Evolutionary conservation across 441 rosid genomes (phyloP).

Genomic region (Bruguiera hainesii): DNA sequence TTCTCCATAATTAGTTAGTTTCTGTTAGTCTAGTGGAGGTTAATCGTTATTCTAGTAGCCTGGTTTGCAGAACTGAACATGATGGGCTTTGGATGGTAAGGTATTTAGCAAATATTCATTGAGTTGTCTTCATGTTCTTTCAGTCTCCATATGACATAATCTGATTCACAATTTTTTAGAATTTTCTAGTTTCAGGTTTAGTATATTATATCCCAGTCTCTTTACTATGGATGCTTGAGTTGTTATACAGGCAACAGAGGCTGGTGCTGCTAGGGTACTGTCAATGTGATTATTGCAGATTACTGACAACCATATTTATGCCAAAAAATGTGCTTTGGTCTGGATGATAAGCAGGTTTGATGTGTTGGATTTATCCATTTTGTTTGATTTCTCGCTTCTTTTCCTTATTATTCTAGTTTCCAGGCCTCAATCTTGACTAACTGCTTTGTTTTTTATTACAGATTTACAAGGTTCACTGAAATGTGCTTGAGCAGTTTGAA

Average conservation of each 20-base stretch:
- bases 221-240: not conserved
- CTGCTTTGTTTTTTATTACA: constrained; percentile 48
- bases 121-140: not conserved
- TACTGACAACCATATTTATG: constrained; percentile 44
- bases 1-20: no score
- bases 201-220: not conserved
- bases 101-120: not conserved
- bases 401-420: constrained; percentile 11
- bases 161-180: not conserved
- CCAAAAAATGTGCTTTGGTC: constrained; percentile 57
- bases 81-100: not conserved
- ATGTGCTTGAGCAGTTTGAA: constrained; percentile 40
- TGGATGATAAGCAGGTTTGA: constrained; percentile 70
- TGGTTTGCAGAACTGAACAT: no score
- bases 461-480: constrained; percentile 49
- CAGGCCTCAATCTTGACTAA: constrained; percentile 23
- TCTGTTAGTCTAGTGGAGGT: no score
- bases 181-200: not conserved
- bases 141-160: not conserved
- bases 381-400: constrained; percentile 10
- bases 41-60: no score
- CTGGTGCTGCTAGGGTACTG: constrained; percentile 64
- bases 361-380: constrained; percentile 19
- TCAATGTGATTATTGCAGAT: constrained; percentile 52
- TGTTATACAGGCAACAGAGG: constrained; percentile 63